A percentile compares a stretch with the other conserved stretches of the same genome.
These are phyloP conservation scores for Moesziomyces parantarcticus DNA, from an alignment of 1,284 basidiomycete species.

Conservation along the genomic window DNA sequence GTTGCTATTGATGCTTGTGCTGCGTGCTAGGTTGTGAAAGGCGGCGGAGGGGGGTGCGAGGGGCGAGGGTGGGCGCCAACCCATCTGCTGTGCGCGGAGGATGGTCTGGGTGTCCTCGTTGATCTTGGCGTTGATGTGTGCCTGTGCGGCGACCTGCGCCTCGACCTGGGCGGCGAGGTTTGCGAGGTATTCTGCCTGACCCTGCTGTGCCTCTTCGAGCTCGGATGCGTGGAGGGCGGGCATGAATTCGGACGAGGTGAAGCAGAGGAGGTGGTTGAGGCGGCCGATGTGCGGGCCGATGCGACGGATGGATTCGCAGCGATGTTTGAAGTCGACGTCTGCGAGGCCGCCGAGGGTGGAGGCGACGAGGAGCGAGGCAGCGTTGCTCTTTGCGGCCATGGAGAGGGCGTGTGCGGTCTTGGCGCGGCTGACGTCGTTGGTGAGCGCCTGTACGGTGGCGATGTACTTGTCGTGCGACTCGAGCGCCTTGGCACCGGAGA, in stretches of 20 bases:
- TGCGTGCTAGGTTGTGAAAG: slow-evolving; percentile 25
- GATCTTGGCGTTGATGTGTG: slow-evolving; percentile 45
- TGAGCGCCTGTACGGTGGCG: slow-evolving; percentile 51
- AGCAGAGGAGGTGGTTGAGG: slow-evolving; percentile 58
- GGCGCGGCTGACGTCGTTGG: slow-evolving; percentile 57
- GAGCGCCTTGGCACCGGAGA: slow-evolving; percentile 41
- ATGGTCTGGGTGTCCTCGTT: slow-evolving; percentile 45
- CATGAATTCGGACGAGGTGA: slow-evolving; percentile 60
- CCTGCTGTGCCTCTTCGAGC: slow-evolving; percentile 51
- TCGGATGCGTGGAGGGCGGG: slow-evolving; percentile 56
- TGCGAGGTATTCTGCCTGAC: slow-evolving; percentile 48
- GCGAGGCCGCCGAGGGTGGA: slow-evolving; percentile 58
- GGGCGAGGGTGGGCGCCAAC: slow-evolving; percentile 51
- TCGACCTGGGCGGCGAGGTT: slow-evolving; percentile 45
- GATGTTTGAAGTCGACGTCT: slow-evolving; percentile 59
- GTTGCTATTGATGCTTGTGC: slow-evolving; percentile 32
- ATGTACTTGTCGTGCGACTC: slow-evolving; percentile 66
- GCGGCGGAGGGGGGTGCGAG: slow-evolving; percentile 10
- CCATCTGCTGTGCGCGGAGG: slow-evolving; percentile 50
- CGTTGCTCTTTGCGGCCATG: slow-evolving; percentile 58
- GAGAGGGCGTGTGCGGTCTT: slow-evolving; percentile 51
- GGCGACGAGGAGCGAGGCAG: slow-evolving; percentile 49
- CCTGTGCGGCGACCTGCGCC: slow-evolving; percentile 35
- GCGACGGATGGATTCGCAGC: slow-evolving; percentile 60
- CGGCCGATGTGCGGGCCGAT: slow-evolving; percentile 56